Evolutionary conservation across 176 grass and related monocot genomes (phyloP).

Genomic region (Cocos nucifera): DNA sequence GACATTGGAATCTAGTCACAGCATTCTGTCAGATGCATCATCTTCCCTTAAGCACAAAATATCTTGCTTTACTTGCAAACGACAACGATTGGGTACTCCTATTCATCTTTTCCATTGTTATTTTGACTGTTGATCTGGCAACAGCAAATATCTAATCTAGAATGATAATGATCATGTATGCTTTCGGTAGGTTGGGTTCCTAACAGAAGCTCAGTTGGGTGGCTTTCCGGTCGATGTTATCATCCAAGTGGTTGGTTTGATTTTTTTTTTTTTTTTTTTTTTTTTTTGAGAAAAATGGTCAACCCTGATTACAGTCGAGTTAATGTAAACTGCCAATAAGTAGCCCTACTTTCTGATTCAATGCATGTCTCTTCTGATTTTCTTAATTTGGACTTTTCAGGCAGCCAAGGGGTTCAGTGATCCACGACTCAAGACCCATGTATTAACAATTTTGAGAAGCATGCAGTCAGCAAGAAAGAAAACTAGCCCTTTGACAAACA

Average conservation of each 20-base stretch:
- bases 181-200: constrained; percentile 85
- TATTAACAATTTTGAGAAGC: constrained; percentile 77
- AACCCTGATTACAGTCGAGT: too few species aligned
- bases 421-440: constrained; percentile 63
- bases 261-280: constrained; percentile 12
- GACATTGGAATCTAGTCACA: constrained; percentile 75
- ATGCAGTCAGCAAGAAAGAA: constrained; percentile 58
- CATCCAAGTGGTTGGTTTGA: constrained; percentile 54
- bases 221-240: constrained; percentile 69
- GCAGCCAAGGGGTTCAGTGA: constrained; percentile 78
- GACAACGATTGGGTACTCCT: constrained; percentile 93
- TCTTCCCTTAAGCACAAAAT: constrained; percentile 80
- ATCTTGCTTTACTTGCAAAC: constrained; percentile 77
- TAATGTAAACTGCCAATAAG: too few species aligned
- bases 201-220: constrained; percentile 79
- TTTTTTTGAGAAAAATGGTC: background rate
- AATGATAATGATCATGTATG: constrained; percentile 17
- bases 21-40: constrained; percentile 72
- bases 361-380: constrained; percentile 1
- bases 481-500: constrained; percentile 30
- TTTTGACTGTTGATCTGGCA: constrained; percentile 8
- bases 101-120: constrained; percentile 6
- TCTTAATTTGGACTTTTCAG: constrained; percentile 33
- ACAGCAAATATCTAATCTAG: constrained; percentile 16
- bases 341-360: too few species aligned